Base-by-base conservation (phyloP, 2,329 filamentous ascomycete species). In the Arachnopeziza araneosa region DNA sequence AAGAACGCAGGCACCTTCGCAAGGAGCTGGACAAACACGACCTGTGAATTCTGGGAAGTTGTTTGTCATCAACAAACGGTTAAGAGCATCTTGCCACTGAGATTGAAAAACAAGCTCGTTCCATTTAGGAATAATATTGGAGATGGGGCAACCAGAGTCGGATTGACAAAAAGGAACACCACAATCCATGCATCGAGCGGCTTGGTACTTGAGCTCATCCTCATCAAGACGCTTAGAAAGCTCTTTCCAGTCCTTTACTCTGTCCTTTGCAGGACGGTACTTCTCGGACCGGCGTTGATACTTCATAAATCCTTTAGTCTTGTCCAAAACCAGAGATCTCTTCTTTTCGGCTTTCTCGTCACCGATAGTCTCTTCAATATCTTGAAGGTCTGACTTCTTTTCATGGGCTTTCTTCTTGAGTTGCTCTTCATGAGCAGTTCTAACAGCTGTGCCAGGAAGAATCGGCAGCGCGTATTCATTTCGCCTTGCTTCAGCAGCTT, bases 1-100 rank as follows among this genome's bases (percentile, higher is more conserved):
- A 52, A 98, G 83, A 62, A 97, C 93, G 72, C 93, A 98, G 61
- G 93, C 92, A 75, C 93, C 93, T 76, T 98, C 93, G 70, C 93
- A 98, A 75, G 93, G 93, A 71, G 93, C 93, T 61, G 93, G 93
- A 76, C 93, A 98, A 61, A 97, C 93, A 79, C 93, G 93, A 59
- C 93, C 93, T 68, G 93, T 98, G 75, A 97, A 97, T 74, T 98
- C 93, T 3, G 93, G 93, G 82, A 98, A 97, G 78, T 97, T 97
- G 80, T 98, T 97, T 66, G 93, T 97, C 89, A 96, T 93, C 57
- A 97, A 80, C 12, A 98, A 82, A 61, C 91, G 85, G 76, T 96
- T 93, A 3, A 97, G 85, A 24, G 93, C 93, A 75, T 97, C 93
- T 68, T 87, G 84, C 93, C 93, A 98, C 64, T 96, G 87, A 54